Conservation (phyloP, 2,329 filamentous ascomycete genomes). For the Albophoma yamanashiensis region DNA sequence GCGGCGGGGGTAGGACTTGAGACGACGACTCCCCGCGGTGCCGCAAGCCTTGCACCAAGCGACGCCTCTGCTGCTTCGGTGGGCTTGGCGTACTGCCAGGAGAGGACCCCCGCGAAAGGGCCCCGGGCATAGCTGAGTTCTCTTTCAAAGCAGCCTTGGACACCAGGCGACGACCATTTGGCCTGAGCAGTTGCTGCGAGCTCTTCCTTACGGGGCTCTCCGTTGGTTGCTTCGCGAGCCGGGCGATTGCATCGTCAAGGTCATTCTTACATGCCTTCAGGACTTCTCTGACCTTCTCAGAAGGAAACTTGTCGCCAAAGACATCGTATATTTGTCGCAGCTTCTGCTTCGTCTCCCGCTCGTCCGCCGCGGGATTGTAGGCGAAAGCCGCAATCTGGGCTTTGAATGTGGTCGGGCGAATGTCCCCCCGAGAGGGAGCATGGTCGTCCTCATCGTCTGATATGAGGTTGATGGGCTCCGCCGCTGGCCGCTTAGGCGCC, state of each 20-base stretch:
- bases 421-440: conserved; percentile 47
- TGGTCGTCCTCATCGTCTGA: conserved; percentile 35
- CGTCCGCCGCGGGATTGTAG: conserved; percentile 37
- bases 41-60: conserved; percentile 25
- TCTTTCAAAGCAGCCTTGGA: conserved; percentile 18
- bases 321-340: conserved; percentile 26
- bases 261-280: conserved; percentile 20
- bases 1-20: conserved; percentile 8
- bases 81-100: conserved; percentile 15
- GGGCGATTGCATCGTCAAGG: conserved; percentile 22
- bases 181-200: conserved; percentile 6
- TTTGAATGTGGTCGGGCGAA: conserved; percentile 48
- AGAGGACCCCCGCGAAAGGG: conserved; percentile 8
- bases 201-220: neutral
- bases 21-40: conserved; percentile 13
- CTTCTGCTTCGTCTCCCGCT: conserved; percentile 21
- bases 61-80: conserved; percentile 18
- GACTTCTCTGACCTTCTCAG: conserved; percentile 20
- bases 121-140: conserved; percentile 4
- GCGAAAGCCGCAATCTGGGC: conserved; percentile 25
- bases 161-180: conserved; percentile 16
- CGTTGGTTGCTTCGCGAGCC: conserved; percentile 12
- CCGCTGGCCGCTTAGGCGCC: conserved; percentile 23
- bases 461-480: conserved; percentile 34
- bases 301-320: conserved; percentile 18